Evolutionary conservation across 75 land plant genomes (phyloP), one percentile per base, ranked within the genome.

Genomic region (Sequoia sempervirens): DNA sequence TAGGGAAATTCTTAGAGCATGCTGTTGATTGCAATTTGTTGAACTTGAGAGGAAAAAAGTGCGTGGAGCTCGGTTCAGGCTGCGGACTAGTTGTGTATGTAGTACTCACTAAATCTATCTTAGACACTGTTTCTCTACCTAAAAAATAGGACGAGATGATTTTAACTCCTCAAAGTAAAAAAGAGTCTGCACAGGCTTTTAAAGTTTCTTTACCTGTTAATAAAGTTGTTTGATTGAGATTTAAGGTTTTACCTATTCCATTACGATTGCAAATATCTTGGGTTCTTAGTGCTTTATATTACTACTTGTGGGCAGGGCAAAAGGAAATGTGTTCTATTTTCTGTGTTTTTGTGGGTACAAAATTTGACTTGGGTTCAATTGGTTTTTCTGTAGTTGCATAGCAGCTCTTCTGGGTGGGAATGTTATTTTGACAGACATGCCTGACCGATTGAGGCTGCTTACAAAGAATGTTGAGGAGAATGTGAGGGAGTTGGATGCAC

Each of bases 31-130:
- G 87, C 2, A 82, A 88, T 38, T 61, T 75, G 50, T 88, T 96
- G 15, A 41, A 84, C 82, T 86, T 96, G 53, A 92, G 87, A 61
- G 93, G 93, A 0, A 95, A 90, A 81, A 93, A 90, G 89, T 89
- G 91, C 40, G 86, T 96, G 23, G 99, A 96, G 75, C 88, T 96
- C 47, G 99, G 99, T 43, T 89, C 99, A 66, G 99, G 99, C 64
- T 96, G 99, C 88, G 99, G 99, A 12, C 87, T 96, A 26, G 96
- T 89, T 18, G 99, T 97, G 98, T 96, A 40, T n/a, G 80, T 23
- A n/a, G 20, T 41, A 41, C 8, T 43, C n/a, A n/a, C 2, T 41
- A 41, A 23, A 78, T 45, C 5, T 26, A 26, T 23, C 12, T 26
- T 18, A 37, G 41, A 74, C 4, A 75, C 78, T 18, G 2, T 32